These are phyloP conservation scores for Dothiorella sarmentorum DNA, from an alignment of 2,329 filamentous ascomycete species.

Conservation along the genomic window DNA sequence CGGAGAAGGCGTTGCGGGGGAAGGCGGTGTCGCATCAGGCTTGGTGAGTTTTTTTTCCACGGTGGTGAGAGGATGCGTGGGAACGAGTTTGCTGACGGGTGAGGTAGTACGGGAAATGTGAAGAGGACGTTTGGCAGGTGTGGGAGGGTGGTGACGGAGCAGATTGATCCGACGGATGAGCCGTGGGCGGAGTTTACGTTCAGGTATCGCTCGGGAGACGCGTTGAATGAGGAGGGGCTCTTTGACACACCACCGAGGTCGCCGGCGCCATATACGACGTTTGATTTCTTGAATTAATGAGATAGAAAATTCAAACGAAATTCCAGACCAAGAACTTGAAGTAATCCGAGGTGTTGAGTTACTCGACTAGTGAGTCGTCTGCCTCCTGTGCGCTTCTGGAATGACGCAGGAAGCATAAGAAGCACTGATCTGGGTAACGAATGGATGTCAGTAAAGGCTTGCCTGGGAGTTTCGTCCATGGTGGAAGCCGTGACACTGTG, in stretches of 20 bases:
- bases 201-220: background rate
- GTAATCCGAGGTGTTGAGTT: background rate
- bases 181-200: constrained; percentile 13
- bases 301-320: background rate
- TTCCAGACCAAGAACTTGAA: no score
- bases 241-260: background rate
- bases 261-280: background rate
- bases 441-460: no score
- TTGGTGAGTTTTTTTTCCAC: background rate
- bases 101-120: background rate
- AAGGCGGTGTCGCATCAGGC: background rate
- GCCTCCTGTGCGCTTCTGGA: no score
- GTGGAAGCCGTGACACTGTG: background rate
- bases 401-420: no score
- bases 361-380: background rate
- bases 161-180: constrained; percentile 9
- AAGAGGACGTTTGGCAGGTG: constrained; percentile 8
- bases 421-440: no score
- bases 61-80: background rate
- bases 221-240: background rate
- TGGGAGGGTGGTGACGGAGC: constrained; percentile 2
- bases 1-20: background rate
- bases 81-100: background rate
- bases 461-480: background rate
- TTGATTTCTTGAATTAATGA: constrained; percentile 6